Evolutionary conservation across 164 flowering plant genomes (phyloP), one percentile per base, ranked within the genome.

Genomic region (Buxus sempervirens): DNA sequence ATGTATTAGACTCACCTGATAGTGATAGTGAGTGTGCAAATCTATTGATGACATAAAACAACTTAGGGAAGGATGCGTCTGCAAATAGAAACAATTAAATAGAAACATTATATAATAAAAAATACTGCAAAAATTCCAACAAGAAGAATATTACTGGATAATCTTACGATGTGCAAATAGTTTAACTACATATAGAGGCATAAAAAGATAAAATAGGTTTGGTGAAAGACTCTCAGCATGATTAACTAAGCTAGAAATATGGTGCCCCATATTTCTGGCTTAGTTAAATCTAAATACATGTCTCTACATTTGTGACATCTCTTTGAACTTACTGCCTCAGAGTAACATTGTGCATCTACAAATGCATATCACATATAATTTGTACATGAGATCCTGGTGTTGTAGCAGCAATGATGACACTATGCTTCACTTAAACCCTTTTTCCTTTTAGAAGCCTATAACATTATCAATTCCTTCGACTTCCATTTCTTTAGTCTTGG

Each of bases 11-110:
- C n/a, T 49, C 84, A 90, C 97, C 97, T 91, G 94, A 73, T 89
- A 91, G 13, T 92, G 79, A 78, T 81, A 89, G 42, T 91, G 97
- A 41, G 97, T 89, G 69, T 91, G 97, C 79, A 91, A 73, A 77
- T 91, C 97, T 5, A 91, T 65, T 10, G 97, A 89, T 68, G 97
- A 91, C 94, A 91, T 82, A 76, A 91, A 91, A 71, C 93, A 91
- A 45, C 81, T 79, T 67, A 89, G 97, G 58, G 97, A 87, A 66
- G 97, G 97, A 78, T 87, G 97, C n/a, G 97, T 90, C 97, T 90
- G 91, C 71, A 76, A 72, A 72, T 54, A 38, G 20, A 68, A 57
- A 75, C 0, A 25, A 56, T 65, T 26, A 58, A 18, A 55, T 62
- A 64, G 18, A 45, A n/a, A 49, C 18, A 24, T 23, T 15, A 51